These are phyloP conservation scores for Cladophialophora carrionii DNA, from an alignment of 2,329 filamentous ascomycete genomes.

Conservation along the genomic window DNA sequence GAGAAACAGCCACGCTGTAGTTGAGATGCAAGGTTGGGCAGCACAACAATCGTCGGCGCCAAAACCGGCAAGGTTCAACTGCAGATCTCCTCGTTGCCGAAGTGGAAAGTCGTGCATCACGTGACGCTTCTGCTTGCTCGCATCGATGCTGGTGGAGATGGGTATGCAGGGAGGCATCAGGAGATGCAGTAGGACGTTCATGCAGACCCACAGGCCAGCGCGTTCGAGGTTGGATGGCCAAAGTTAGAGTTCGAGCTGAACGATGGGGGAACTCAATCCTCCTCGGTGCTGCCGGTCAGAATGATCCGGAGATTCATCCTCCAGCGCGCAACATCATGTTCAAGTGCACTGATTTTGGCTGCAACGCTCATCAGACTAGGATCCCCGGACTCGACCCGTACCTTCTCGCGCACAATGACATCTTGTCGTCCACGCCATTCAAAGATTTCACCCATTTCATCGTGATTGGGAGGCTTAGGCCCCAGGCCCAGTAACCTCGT, in stretches of 20 bases:
- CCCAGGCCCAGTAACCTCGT: conserved; percentile 56
- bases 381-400: conserved; percentile 85
- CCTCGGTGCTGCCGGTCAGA: conserved; percentile 62
- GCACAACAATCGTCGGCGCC: background rate
- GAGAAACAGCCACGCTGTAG: background rate
- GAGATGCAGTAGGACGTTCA: background rate
- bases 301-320: conserved; percentile 74
- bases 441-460: conserved; percentile 80
- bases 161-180: background rate
- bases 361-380: conserved; percentile 81
- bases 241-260: background rate
- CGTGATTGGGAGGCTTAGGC: conserved; percentile 64
- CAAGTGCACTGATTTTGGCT: conserved; percentile 78
- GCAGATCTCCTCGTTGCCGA: conserved; percentile 6
- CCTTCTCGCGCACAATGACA: conserved; percentile 86
- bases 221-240: background rate
- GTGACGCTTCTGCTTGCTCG: conserved; percentile 1
- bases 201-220: background rate
- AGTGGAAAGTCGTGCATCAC: conserved; percentile 5
- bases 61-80: conserved; percentile 13
- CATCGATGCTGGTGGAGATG: background rate
- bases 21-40: conserved; percentile 11
- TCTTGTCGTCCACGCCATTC: conserved; percentile 65
- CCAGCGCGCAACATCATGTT: conserved; percentile 70
- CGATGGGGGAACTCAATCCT: conserved; percentile 20